These are phyloP conservation scores for Kodamaea fukazawae DNA, from an alignment of 805 yeast species.

Conservation along the genomic window DNA sequence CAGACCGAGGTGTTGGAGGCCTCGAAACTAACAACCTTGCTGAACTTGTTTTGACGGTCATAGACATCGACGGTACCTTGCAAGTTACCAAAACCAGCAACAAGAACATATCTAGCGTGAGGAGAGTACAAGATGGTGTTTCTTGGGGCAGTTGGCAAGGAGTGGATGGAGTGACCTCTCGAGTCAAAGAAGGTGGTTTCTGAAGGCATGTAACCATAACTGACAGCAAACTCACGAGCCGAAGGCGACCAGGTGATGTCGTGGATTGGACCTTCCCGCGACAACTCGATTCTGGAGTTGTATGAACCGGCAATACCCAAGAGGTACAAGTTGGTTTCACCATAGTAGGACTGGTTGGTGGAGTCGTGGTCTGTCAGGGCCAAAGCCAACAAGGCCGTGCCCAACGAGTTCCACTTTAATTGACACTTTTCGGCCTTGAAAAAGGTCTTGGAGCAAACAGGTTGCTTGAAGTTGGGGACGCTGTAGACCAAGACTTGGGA, in stretches of 20 bases:
- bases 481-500: conserved; percentile 83
- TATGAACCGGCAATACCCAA: conserved; percentile 91
- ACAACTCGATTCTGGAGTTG: conserved; percentile 82
- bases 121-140: conserved; percentile 92
- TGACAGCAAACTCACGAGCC: conserved; percentile 95
- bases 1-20: conserved; percentile 96
- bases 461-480: conserved; percentile 69
- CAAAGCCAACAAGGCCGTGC: conserved; percentile 89
- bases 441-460: conserved; percentile 81
- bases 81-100: conserved; percentile 97
- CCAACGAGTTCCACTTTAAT: conserved; percentile 89
- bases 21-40: conserved; percentile 74
- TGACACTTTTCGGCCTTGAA: conserved; percentile 95
- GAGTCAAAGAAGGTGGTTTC: conserved; percentile 92
- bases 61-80: conserved; percentile 95
- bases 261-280: conserved; percentile 95
- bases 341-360: conserved; percentile 91
- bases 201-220: conserved; percentile 97
- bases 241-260: conserved; percentile 97
- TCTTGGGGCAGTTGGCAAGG: conserved; percentile 82
- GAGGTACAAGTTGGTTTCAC: conserved; percentile 89
- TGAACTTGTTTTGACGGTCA: conserved; percentile 85
- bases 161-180: conserved; percentile 81
- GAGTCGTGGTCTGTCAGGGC: conserved; percentile 96
- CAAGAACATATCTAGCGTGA: conserved; percentile 83